Percentiles rank a stretch among this genome's conserved stretches.
These are phyloP conservation scores for Amanita polypyramis DNA, from an alignment of 768 basidiomycete species.

Conservation along the genomic window DNA sequence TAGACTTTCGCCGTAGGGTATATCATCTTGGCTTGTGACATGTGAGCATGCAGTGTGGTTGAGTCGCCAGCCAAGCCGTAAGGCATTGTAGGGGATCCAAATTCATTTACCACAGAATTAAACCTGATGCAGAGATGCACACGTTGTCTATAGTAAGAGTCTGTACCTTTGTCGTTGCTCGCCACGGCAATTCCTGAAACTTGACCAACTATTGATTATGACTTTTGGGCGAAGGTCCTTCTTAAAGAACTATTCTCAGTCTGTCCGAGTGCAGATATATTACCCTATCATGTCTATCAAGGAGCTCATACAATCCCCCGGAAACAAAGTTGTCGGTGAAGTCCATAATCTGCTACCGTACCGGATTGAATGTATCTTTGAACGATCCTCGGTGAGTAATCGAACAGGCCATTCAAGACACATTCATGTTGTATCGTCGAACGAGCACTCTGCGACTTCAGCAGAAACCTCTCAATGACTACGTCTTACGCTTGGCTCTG, in stretches of 20 bases:
- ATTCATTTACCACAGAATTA: no score
- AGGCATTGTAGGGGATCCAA: no score
- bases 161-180: no score
- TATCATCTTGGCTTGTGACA: no score
- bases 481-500: slow-evolving; percentile 46
- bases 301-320: slow-evolving; percentile 20
- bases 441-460: slow-evolving; percentile 38
- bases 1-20: no score
- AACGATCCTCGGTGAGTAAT: slow-evolving; percentile 16
- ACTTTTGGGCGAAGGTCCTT: background rate
- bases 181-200: no score
- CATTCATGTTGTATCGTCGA: slow-evolving; percentile 24
- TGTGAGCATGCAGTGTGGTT: no score
- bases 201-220: no score
- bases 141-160: no score
- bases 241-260: background rate
- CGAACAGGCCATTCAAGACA: slow-evolving; percentile 20
- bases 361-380: slow-evolving; percentile 48
- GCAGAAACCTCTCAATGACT: slow-evolving; percentile 58
- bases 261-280: background rate
- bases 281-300: slow-evolving; percentile 17
- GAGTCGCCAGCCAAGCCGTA: no score
- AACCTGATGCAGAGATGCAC: no score
- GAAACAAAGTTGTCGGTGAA: slow-evolving; percentile 58
- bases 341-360: slow-evolving; percentile 69